A percentile compares a stretch with the other conserved stretches of the same genome.
Evolutionary conservation across 805 yeast species (phyloP).

Genomic region (Priceomyces fermenticarens): DNA sequence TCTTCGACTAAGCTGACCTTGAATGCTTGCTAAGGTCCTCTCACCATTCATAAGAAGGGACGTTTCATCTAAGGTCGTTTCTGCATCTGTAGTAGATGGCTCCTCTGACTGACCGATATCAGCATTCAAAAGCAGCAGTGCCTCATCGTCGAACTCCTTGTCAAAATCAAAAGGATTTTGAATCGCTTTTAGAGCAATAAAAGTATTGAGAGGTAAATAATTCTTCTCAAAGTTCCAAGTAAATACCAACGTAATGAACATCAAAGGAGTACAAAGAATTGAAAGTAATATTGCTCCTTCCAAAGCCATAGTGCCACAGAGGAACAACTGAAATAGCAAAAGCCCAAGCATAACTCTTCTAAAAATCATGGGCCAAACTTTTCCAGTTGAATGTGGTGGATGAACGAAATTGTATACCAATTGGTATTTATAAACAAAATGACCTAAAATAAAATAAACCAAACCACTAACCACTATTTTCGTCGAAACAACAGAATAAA

Average conservation of each 20-base stretch:
- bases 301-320: conserved; percentile 62
- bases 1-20: conserved; percentile 27
- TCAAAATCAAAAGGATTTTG: conserved; percentile 41
- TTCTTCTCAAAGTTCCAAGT: conserved; percentile 51
- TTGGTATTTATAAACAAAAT: conserved; percentile 61
- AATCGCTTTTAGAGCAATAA: conserved; percentile 59
- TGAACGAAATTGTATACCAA: conserved; percentile 59
- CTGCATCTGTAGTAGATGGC: conserved; percentile 3
- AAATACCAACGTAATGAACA: conserved; percentile 44
- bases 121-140: conserved; percentile 8
- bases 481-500: conserved; percentile 60
- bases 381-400: conserved; percentile 64
- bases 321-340: conserved; percentile 55
- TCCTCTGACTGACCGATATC: conserved; percentile 10
- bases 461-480: conserved; percentile 59
- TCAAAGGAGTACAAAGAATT: conserved; percentile 46
- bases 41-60: conserved; percentile 17
- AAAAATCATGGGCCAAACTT: conserved; percentile 64
- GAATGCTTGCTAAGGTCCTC: conserved; percentile 10
- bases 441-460: conserved; percentile 54
- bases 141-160: conserved; percentile 40
- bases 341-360: conserved; percentile 54
- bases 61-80: conserved; percentile 15
- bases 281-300: conserved; percentile 55
- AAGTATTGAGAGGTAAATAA: conserved; percentile 51